Percentiles rank a stretch among this genome's conserved stretches.
These are phyloP conservation scores for Venturia oleaginea DNA, from an alignment of 2,329 filamentous ascomycete genomes.

Conservation along the genomic window DNA sequence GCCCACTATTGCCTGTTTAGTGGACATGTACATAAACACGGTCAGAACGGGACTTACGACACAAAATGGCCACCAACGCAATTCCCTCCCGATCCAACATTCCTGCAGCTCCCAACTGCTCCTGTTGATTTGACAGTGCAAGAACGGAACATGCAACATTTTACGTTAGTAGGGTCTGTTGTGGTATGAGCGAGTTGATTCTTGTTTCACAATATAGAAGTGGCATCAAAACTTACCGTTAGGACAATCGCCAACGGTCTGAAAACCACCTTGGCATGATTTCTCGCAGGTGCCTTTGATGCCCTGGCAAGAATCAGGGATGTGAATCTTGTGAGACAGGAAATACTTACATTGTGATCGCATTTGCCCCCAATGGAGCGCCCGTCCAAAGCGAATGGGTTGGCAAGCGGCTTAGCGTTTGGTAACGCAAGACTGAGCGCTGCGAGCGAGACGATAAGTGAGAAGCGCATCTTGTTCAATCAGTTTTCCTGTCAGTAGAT, in stretches of 20 bases:
- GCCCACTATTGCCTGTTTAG: not conserved
- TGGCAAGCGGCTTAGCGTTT: not conserved
- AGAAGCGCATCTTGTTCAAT: not conserved
- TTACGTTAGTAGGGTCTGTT: not conserved
- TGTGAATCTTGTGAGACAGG: too few species aligned
- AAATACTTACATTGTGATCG: not conserved
- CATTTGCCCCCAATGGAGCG: conserved; percentile 3
- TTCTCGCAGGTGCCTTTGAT: conserved; percentile 11
- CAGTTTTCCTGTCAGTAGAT: not conserved
- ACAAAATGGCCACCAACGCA: conserved; percentile 3
- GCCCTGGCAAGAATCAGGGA: not conserved
- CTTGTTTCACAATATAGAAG: not conserved
- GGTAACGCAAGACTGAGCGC: not conserved
- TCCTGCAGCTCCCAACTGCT: not conserved
- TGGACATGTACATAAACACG: not conserved
- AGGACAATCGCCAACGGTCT: conserved; percentile 6
- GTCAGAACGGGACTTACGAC: not conserved
- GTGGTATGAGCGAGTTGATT: not conserved
- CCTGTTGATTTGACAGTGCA: not conserved
- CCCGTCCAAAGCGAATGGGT: not conserved
- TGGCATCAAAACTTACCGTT: not conserved
- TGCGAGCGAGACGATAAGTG: not conserved
- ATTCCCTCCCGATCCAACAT: conserved; percentile 2
- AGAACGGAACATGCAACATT: not conserved
- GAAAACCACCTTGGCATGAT: conserved; percentile 2